Percentiles rank a stretch among this genome's conserved stretches.
These are phyloP conservation scores for Suillus subaureus DNA, from an alignment of 768 basidiomycete genomes.

Conservation along the genomic window DNA sequence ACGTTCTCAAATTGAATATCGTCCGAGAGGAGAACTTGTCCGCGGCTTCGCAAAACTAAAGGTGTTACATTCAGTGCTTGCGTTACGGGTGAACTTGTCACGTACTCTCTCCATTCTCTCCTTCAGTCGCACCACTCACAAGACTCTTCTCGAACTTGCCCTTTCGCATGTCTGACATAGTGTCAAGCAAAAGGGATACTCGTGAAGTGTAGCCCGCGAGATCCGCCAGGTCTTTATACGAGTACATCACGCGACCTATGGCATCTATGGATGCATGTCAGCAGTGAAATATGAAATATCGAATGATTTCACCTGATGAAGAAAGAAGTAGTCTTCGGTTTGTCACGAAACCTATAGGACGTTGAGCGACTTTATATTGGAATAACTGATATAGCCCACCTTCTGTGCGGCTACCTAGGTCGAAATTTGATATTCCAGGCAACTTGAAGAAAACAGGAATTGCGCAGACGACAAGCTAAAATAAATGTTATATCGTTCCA, in stretches of 20 bases:
- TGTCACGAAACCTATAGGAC: slow-evolving; percentile 83
- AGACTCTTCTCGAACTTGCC: slow-evolving; percentile 90
- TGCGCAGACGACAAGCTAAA: slow-evolving; percentile 81
- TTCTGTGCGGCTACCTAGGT: slow-evolving; percentile 89
- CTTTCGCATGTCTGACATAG: slow-evolving; percentile 82
- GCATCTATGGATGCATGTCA: slow-evolving; percentile 58
- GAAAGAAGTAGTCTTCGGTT: slow-evolving; percentile 88
- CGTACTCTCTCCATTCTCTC: slow-evolving; percentile 78
- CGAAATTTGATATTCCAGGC: slow-evolving; percentile 64
- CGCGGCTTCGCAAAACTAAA: slow-evolving; percentile 77
- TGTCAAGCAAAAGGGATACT: slow-evolving; percentile 85
- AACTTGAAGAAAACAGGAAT: slow-evolving; percentile 92
- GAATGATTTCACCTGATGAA: slow-evolving; percentile 62
- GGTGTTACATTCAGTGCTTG: slow-evolving; percentile 5
- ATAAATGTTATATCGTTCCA: slow-evolving; percentile 12
- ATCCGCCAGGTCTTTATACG: slow-evolving; percentile 95
- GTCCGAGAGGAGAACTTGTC: slow-evolving; percentile 79
- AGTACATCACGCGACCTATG: slow-evolving; percentile 94
- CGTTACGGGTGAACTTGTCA: slow-evolving; percentile 8
- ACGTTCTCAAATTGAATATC: slow-evolving; percentile 93
- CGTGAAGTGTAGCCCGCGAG: slow-evolving; percentile 95
- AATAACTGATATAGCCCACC: slow-evolving; percentile 44
- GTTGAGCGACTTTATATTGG: background rate
- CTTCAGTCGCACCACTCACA: slow-evolving; percentile 71
- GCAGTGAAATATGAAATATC: slow-evolving; percentile 5